Conservation (phyloP, 2,329 filamentous ascomycete species). For the Tolypocladium tropicale region DNA sequence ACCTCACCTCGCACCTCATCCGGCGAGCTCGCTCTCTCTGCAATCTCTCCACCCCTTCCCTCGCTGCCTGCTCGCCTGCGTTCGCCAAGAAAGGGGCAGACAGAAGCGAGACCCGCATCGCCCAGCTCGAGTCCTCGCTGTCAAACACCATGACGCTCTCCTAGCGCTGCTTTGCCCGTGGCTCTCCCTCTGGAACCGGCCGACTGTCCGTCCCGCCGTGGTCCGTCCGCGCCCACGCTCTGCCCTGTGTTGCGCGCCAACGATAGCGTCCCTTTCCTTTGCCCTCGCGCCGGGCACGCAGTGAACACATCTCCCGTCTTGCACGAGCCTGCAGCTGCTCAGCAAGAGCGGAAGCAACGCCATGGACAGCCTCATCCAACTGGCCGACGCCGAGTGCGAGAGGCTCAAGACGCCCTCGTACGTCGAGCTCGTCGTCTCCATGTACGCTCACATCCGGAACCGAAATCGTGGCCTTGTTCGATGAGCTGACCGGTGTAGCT, state of each 20-base stretch:
- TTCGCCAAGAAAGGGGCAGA: neutral
- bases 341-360: neutral
- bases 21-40: neutral
- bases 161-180: neutral
- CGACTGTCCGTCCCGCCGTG: neutral
- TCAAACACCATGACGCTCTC: neutral
- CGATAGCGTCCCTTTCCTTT: neutral
- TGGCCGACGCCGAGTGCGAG: conserved; percentile 28
- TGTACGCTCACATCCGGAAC: conserved; percentile 26
- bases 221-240: neutral
- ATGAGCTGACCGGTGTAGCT: conserved; percentile 20
- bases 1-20: neutral
- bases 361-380: conserved; percentile 1
- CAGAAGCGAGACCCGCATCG: neutral
- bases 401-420: conserved; percentile 41
- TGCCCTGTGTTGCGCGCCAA: neutral
- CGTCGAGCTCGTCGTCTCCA: conserved; percentile 44
- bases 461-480: neutral
- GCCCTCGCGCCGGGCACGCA: neutral
- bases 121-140: neutral
- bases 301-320: neutral
- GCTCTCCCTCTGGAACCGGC: neutral
- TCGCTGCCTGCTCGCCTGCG: neutral
- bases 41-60: neutral
- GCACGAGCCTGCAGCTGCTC: neutral